Evolutionary conservation across 805 yeast genomes (phyloP), one percentile per base, ranked within the genome.

Genomic region (Tetrapisispora fleetii): DNA sequence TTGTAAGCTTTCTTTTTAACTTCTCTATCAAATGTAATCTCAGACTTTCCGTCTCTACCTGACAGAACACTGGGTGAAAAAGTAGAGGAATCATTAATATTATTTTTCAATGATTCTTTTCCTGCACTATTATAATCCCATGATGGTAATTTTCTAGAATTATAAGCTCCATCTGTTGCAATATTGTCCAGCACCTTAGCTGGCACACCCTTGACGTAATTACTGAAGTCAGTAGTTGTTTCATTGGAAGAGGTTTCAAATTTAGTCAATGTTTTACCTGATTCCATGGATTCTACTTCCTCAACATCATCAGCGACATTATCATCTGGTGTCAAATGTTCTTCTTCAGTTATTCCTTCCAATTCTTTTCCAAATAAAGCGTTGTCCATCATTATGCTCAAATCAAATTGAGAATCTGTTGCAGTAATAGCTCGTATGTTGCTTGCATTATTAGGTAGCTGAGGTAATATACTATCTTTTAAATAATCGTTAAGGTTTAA

Each of bases 401-500:
- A 64, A 30, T 63, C 67, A 33, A 56, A 46, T 24, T 54, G 55
- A 7, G 62, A 56, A 37, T 54, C 55, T 8, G 52, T 35, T 10
- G 52, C 40, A 2, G 57, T 54, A 11, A 62, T 32, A 11, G 62
- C 56, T 5, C 65, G 63, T 9, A 51, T 22, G 2, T 45, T 41
- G 27, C 46, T 22, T 4, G 46, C 28, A 10, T 49, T 51, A 5
- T 40, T 19, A 5, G 22, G 22, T 37, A 38, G 19, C 27, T 40
- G 9, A 11, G 13, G 36, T 16, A 10, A 32, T 38, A 44, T 44
- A 14, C 54, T 58, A 18, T 40, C 50, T 4, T 55, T 42, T n/a
- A 64, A 50, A 47, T 50, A 58, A 13, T 62, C 68, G 22, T 57
- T 66, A 24, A 66, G 48, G 45, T 66, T 65, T 17, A 66, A 46